Base-by-base conservation (phyloP, 202 grass and related monocot species). In the Musa balbisiana region DNA sequence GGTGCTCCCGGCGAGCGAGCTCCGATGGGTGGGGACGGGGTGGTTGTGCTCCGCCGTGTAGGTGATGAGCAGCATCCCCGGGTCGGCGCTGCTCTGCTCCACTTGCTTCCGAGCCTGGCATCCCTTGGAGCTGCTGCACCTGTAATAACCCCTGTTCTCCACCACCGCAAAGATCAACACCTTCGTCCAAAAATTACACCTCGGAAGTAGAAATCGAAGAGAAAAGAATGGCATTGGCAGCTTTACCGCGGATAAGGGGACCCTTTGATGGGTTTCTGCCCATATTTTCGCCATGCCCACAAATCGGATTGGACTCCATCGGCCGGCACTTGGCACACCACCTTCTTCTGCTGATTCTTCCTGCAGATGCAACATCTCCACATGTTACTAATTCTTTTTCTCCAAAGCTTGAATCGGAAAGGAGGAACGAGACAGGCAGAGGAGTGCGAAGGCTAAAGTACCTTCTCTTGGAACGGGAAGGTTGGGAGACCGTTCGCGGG, bases 201-300 rank as follows among this genome's bases (percentile, higher is more conserved):
- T 6, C 6, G 58, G n/a, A 73, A 52, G 8, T 15, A 63, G 10
- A 25, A 27, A 55, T 79, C 16, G 49, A 75, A 74, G 52, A 52
- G 56, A 2, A 66, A 51, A 55, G 9, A 51, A 72, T 8, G 29
- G 11, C 20, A 1, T 33, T 9, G 50, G 17, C 9, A 52, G n/a
- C 73, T 75, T 73, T 51, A 96, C 92, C 92, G 84, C 58, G 92
- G 92, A 72, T 88, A 92, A 54, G 92, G 92, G 25, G 92, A 96
- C 23, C 92, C 92, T 67, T 96, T 96, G 89, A 96, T 96, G 59
- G 89, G 92, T 22, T 96, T 96, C 85, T 96, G 92, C 2, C 92
- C 92, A 74, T 96, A 96, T 83, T 96, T 96, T 24, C 89, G 87
- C 92, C 92, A 96, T 2, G 92, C 89, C 92, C 92, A 96, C 72